Base-by-base conservation (phyloP, 2,329 filamentous ascomycete genomes). In the Zymoseptoria passerinii region DNA sequence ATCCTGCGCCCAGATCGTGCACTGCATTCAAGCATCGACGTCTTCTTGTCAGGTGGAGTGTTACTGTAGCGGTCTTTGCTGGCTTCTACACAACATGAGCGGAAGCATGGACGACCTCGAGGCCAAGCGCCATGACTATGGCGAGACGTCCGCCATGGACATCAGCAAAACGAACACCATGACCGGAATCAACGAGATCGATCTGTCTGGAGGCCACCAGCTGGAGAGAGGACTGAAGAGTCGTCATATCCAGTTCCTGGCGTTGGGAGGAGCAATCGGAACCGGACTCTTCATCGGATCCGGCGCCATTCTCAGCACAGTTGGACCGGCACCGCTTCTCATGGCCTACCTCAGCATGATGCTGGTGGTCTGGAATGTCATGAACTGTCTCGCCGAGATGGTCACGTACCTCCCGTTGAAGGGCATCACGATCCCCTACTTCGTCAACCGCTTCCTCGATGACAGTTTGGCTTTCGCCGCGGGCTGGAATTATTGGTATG, bases 211-310 rank as follows among this genome's bases (percentile, higher is more conserved):
- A 19, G 53, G 50, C 13, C 49, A 61, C 28, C 59, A 62, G 51
- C 60, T 65, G 5, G 61, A 80, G 67, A 77, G 82, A 57, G 81
- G 81, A 16, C 75, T 84, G 56, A 83, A 84, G 73, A 81, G 78
- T 66, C 76, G 82, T 40, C 82, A 84, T 62, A 82, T 84, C 48
- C 82, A 84, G 55, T 83, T 85, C 70, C 73, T 85, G 44, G 82
- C 82, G 20, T 74, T 84, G 13, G 80, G 79, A 68, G 65, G 64
- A 19, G 65, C 65, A 2, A 65, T 68, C 23, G 67, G 68, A 8
- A 70, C 66, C 27, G 66, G 68, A n/a, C 60, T 69, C n/a, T 70
- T 71, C 60, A 60, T 71, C 19, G 67, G 66, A 29, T 63, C 53
- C 40, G 68, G 68, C 8, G 58, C 59, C 27, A 66, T 67, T 10